These are phyloP conservation scores for Pseudogymnoascus sp. DNA, from an alignment of 2,329 filamentous ascomycete genomes.

Conservation along the genomic window DNA sequence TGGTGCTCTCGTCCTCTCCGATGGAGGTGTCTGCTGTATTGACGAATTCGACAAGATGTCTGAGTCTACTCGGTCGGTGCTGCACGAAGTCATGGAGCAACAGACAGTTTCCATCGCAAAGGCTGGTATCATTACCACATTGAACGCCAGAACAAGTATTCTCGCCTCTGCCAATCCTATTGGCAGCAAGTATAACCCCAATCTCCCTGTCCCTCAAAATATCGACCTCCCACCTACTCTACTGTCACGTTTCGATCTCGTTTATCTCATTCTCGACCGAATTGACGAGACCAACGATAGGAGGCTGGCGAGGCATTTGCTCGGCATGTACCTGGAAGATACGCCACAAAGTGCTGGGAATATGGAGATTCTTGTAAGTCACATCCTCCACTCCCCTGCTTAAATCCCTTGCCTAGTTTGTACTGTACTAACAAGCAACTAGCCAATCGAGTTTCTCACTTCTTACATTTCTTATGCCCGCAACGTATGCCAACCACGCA, in stretches of 20 bases:
- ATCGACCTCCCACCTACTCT: slow-evolving; percentile 95
- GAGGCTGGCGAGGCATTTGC: slow-evolving; percentile 79
- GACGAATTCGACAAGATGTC: slow-evolving; percentile 79
- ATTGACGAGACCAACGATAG: slow-evolving; percentile 87
- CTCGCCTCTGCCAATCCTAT: slow-evolving; percentile 96
- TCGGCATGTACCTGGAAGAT: slow-evolving; percentile 96
- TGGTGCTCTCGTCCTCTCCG: slow-evolving; percentile 63
- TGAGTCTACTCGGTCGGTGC: slow-evolving; percentile 62
- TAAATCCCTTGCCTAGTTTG: no score
- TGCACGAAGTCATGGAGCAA: slow-evolving; percentile 77
- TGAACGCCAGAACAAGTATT: slow-evolving; percentile 93
- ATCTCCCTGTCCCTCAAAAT: slow-evolving; percentile 92
- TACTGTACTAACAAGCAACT: slow-evolving; percentile 23
- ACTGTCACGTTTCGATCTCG: slow-evolving; percentile 90
- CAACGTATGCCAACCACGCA: slow-evolving; percentile 70
- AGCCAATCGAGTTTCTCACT: slow-evolving; percentile 93
- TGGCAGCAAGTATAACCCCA: slow-evolving; percentile 94
- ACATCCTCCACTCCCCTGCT: background rate
- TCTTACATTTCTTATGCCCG: slow-evolving; percentile 96
- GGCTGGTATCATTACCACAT: slow-evolving; percentile 72
- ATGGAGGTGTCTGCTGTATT: slow-evolving; percentile 70
- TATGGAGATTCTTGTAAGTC: slow-evolving; percentile 71
- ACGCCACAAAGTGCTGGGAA: slow-evolving; percentile 68
- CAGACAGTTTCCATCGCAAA: slow-evolving; percentile 73
- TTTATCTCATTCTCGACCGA: slow-evolving; percentile 91